Conservation (phyloP, 306 rosid species). For the Quercus glauca region DNA sequence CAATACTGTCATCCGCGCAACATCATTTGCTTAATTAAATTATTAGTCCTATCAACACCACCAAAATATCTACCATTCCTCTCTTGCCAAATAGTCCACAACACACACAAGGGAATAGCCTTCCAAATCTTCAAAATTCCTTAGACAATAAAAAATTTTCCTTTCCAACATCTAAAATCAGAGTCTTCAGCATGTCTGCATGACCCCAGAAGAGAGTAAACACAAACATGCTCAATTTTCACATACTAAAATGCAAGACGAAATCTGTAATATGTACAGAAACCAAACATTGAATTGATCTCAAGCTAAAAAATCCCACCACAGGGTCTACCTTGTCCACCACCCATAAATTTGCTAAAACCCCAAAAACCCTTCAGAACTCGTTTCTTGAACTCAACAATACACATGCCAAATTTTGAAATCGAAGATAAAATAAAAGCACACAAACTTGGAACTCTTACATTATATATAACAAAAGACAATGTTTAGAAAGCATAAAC, state of each 20-base stretch:
- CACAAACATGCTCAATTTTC: too few relatives aligned
- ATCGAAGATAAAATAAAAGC: not conserved
- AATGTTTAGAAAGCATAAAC: not conserved
- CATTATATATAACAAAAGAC: not conserved
- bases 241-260: not conserved
- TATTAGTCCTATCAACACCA: too few relatives aligned
- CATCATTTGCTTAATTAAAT: too few relatives aligned
- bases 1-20: too few relatives aligned
- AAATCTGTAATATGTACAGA: not conserved
- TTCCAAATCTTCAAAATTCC: too few relatives aligned
- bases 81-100: too few relatives aligned
- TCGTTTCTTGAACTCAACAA: not conserved
- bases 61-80: too few relatives aligned
- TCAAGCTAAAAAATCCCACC: not conserved
- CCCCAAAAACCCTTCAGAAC: not conserved
- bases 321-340: not conserved
- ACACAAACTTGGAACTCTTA: not conserved
- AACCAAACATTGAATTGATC: not conserved
- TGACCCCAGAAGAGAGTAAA: too few relatives aligned
- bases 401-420: not conserved
- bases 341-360: not conserved
- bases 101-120: too few relatives aligned
- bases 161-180: too few relatives aligned
- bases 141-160: too few relatives aligned
- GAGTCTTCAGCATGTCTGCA: too few relatives aligned